A percentile compares a stretch with the other conserved stretches of the same genome.
Evolutionary conservation across 2,329 filamentous ascomycete genomes (phyloP).

Genomic region (Fusarium sarcochroum): DNA sequence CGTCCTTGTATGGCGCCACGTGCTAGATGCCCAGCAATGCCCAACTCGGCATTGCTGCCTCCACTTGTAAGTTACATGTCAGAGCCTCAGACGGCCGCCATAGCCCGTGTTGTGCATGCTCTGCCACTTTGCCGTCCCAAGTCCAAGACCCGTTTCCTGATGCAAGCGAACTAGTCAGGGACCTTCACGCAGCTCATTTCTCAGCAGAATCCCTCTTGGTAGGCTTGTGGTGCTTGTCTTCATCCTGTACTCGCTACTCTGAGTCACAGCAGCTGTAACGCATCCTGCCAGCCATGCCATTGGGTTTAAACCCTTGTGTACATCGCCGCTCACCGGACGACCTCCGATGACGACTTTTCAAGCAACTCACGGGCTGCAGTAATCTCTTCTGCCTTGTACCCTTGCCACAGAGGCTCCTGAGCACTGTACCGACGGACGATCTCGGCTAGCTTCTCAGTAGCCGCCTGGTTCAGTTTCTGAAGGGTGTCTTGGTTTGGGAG

Average conservation of each 20-base stretch:
- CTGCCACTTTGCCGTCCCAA: conserved; percentile 22
- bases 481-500: conserved; percentile 71
- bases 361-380: conserved; percentile 78
- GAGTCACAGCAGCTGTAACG: conserved; percentile 30
- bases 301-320: conserved; percentile 24
- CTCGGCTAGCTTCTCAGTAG: conserved; percentile 81
- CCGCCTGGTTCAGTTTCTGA: conserved; percentile 77
- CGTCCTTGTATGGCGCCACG: conserved; percentile 49
- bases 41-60: conserved; percentile 39
- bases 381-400: conserved; percentile 80
- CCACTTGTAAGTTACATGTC: conserved; percentile 22
- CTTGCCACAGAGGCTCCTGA: conserved; percentile 77
- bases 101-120: conserved; percentile 21
- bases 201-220: conserved; percentile 21
- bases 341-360: conserved; percentile 63
- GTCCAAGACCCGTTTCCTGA: conserved; percentile 3
- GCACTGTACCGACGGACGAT: conserved; percentile 76
- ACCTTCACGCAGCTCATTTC: conserved; percentile 20
- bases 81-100: conserved; percentile 14
- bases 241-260: conserved; percentile 26
- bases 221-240: conserved; percentile 19
- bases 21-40: conserved; percentile 44
- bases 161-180: conserved; percentile 35
- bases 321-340: conserved; percentile 58
- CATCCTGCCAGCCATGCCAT: conserved; percentile 19